These are phyloP conservation scores for Bremia lactucae DNA, from an alignment of 352 stramenopile genomes.

Conservation along the genomic window DNA sequence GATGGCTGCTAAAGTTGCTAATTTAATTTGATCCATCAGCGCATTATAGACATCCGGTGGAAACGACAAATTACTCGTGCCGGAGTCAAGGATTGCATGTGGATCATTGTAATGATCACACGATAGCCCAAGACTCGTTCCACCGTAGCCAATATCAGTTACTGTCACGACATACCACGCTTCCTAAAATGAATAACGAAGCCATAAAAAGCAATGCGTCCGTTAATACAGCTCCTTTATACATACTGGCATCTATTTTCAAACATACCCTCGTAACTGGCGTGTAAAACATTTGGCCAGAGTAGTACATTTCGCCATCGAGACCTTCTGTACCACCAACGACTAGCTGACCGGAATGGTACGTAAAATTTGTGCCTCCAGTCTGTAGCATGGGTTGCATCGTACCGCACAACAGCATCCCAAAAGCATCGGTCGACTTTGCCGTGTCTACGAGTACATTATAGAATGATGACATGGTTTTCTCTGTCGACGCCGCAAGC, in stretches of 20 bases:
- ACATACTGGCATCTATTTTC: neutral
- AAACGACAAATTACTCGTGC: constrained; percentile 75
- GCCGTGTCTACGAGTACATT: constrained; percentile 34
- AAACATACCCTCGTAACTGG: constrained; percentile 44
- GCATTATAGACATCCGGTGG: constrained; percentile 65
- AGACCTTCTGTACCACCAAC: constrained; percentile 52
- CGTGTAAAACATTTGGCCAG: constrained; percentile 64
- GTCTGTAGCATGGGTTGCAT: constrained; percentile 54
- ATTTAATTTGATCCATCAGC: constrained; percentile 54
- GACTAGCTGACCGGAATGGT: constrained; percentile 50
- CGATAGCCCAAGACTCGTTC: constrained; percentile 40
- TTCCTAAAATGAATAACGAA: constrained; percentile 29
- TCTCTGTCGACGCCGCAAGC: constrained; percentile 31
- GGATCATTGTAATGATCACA: constrained; percentile 69
- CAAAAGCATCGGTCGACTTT: constrained; percentile 44
- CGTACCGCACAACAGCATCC: constrained; percentile 66
- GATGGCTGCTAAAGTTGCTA: constrained; percentile 41
- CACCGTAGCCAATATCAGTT: constrained; percentile 57
- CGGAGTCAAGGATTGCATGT: constrained; percentile 72
- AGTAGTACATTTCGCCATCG: constrained; percentile 48
- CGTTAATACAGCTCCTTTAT: neutral
- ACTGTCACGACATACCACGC: constrained; percentile 76
- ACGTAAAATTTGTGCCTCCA: constrained; percentile 29
- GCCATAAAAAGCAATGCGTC: neutral
- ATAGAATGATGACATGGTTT: constrained; percentile 45